A percentile compares a stretch with the other conserved stretches of the same genome.
These are phyloP conservation scores for Pneumocystis oryctolagi DNA, from an alignment of 1,139 yeast species.

Conservation along the genomic window DNA sequence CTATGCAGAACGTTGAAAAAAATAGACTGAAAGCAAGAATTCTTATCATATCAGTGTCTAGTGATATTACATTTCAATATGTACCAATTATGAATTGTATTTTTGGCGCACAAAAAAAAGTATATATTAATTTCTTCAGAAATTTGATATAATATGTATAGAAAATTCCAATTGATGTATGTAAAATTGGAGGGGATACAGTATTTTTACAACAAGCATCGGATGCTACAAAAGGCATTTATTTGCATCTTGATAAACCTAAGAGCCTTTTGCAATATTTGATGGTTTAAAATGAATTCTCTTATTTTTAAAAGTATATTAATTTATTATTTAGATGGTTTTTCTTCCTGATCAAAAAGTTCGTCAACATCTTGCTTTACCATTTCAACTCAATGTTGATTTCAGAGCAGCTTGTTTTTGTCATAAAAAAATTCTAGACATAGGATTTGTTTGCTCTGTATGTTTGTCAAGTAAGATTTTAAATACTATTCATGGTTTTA, in stretches of 20 bases:
- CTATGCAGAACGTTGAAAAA: slow-evolving; percentile 14
- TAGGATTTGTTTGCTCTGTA: slow-evolving; percentile 90
- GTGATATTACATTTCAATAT: slow-evolving; percentile 67
- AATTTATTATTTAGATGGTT: slow-evolving; percentile 27
- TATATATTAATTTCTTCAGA: slow-evolving; percentile 4
- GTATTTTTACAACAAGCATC: slow-evolving; percentile 90
- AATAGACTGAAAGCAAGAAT: slow-evolving; percentile 46
- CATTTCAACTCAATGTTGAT: slow-evolving; percentile 76
- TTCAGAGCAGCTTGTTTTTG: slow-evolving; percentile 89
- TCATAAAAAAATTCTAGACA: slow-evolving; percentile 75
- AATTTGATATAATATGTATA: slow-evolving; percentile 1
- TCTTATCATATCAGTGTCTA: slow-evolving; percentile 58
- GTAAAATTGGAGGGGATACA: slow-evolving; percentile 63
- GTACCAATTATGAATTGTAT: slow-evolving; percentile 91
- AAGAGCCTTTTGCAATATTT: slow-evolving; percentile 65
- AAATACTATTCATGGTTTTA: slow-evolving; percentile 20
- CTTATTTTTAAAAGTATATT: not conserved
- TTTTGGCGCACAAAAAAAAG: slow-evolving; percentile 86
- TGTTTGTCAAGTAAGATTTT: slow-evolving; percentile 49
- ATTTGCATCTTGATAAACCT: slow-evolving; percentile 57
- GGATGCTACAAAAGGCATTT: slow-evolving; percentile 87
- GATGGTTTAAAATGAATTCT: slow-evolving; percentile 22
- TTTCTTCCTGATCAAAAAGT: slow-evolving; percentile 72
- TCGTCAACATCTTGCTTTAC: slow-evolving; percentile 58
- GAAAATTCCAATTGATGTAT: slow-evolving; percentile 76